Conservation (phyloP, 257 asterid genomes). For the Plectranthus barbatus region DNA sequence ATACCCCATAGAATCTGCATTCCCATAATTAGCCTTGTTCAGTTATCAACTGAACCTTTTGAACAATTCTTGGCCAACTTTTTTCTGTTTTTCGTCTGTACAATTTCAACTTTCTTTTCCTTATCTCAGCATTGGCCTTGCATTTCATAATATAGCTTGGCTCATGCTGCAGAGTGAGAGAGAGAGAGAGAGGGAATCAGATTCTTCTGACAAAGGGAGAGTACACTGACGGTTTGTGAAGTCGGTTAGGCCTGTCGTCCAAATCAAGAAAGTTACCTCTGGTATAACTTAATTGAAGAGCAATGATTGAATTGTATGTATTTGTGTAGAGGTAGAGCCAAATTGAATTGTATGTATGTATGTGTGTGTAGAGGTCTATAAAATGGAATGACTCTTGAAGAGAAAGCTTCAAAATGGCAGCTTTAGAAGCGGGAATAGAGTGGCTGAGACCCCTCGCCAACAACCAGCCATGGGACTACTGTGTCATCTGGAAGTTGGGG, state of each 20-base stretch:
- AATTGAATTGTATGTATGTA: too few relatives aligned
- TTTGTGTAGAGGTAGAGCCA: too few relatives aligned
- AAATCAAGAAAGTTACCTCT: too few relatives aligned
- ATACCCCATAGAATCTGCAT: conserved; percentile 13
- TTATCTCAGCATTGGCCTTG: neutral
- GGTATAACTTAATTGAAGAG: too few relatives aligned
- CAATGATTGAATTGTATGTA: neutral
- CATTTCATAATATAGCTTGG: neutral
- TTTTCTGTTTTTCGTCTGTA: neutral
- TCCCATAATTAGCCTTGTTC: neutral
- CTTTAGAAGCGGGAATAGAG: conserved; percentile 34
- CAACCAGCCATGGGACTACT: conserved; percentile 56
- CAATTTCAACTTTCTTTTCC: neutral
- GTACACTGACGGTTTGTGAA: conserved; percentile 21
- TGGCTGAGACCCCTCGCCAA: conserved; percentile 53
- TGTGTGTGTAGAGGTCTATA: too few relatives aligned
- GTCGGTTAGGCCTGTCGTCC: conserved; percentile 48
- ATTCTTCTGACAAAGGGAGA: conserved; percentile 47
- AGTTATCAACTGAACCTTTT: neutral
- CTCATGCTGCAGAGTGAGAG: too few relatives aligned
- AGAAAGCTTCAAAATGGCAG: conserved; percentile 46
- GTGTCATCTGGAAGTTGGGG: conserved; percentile 73
- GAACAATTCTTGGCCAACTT: conserved; percentile 26
- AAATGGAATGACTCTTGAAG: conserved; percentile 1
- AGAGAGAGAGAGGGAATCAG: conserved; percentile 6